Percentiles rank a stretch among this genome's conserved stretches.
These are phyloP conservation scores for Silene noctiflora DNA, from an alignment of 179 eudicot genomes.

Conservation along the genomic window DNA sequence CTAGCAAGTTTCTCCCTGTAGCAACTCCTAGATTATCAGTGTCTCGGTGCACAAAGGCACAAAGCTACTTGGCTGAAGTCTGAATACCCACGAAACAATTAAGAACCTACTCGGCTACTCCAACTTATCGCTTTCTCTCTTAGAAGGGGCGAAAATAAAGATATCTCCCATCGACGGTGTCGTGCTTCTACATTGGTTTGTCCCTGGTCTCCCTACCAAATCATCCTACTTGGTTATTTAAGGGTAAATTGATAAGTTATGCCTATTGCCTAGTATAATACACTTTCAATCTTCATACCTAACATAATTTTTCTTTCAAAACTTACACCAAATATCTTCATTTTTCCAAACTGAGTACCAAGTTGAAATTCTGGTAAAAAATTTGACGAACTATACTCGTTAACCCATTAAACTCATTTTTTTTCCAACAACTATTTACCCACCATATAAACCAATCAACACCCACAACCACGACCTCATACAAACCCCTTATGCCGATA, in stretches of 20 bases:
- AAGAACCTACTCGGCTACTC: background rate
- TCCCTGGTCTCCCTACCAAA: background rate
- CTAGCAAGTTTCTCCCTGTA: background rate
- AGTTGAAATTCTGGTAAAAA: too few relatives aligned
- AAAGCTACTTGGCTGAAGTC: background rate
- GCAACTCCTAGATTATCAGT: background rate
- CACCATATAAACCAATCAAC: too few relatives aligned
- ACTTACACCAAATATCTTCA: too few relatives aligned
- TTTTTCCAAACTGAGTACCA: too few relatives aligned
- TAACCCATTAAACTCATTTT: too few relatives aligned
- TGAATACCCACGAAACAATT: background rate
- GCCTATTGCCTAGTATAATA: too few relatives aligned
- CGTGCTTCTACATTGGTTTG: background rate
- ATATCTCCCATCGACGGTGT: background rate
- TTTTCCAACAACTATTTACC: too few relatives aligned
- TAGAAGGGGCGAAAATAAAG: background rate
- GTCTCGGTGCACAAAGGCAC: background rate
- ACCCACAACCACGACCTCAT: too few relatives aligned
- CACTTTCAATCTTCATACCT: too few relatives aligned
- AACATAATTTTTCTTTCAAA: too few relatives aligned
- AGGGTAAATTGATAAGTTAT: background rate
- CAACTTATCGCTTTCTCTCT: background rate
- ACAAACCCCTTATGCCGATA: too few relatives aligned
- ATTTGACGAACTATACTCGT: too few relatives aligned
- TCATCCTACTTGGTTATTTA: background rate